phyloP scores from a whole-genome alignment of 2,329 filamentous ascomycete species.

The Nannizziopsis arthrosporioides region DNA sequence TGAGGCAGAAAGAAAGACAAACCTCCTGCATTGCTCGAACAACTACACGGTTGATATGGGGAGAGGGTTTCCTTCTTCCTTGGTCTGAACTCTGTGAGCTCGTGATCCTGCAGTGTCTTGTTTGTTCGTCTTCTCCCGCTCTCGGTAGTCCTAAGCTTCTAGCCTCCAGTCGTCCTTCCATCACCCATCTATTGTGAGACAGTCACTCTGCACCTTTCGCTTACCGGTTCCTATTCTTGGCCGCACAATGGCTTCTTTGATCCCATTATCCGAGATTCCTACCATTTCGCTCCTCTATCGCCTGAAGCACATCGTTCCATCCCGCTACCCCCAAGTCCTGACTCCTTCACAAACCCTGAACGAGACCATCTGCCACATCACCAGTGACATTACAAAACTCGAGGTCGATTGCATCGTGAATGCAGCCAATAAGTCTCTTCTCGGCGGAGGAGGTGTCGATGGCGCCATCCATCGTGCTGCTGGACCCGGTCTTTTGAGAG shows the following conservation, averaged over 20 bases:
- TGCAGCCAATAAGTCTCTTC: constrained; percentile 67
- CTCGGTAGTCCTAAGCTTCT: no score
- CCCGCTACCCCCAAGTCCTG: constrained; percentile 19
- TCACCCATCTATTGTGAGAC: background rate
- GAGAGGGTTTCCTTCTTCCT: no score
- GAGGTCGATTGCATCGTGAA: constrained; percentile 78
- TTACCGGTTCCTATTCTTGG: background rate
- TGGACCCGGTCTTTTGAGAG: constrained; percentile 53
- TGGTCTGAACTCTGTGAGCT: no score
- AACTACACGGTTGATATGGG: no score
- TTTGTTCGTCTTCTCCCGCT: no score
- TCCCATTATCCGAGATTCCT: constrained; percentile 26
- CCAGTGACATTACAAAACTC: constrained; percentile 71
- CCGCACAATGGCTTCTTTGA: constrained; percentile 8
- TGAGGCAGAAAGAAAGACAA: no score
- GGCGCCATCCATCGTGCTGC: constrained; percentile 78
- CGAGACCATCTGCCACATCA: constrained; percentile 57
- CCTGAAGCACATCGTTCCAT: constrained; percentile 37
- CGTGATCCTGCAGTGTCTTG: no score
- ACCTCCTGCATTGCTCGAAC: no score
- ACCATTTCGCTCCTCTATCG: constrained; percentile 53
- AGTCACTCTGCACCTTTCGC: no score
- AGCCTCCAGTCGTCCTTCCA: no score
- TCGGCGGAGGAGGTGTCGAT: constrained; percentile 84
- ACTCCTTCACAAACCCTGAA: constrained; percentile 50